Percentiles rank a stretch among this genome's conserved stretches.
Evolutionary conservation across 495 filamentous ascomycete genomes (phyloP).

Genomic region (Penicillium pancosmium): DNA sequence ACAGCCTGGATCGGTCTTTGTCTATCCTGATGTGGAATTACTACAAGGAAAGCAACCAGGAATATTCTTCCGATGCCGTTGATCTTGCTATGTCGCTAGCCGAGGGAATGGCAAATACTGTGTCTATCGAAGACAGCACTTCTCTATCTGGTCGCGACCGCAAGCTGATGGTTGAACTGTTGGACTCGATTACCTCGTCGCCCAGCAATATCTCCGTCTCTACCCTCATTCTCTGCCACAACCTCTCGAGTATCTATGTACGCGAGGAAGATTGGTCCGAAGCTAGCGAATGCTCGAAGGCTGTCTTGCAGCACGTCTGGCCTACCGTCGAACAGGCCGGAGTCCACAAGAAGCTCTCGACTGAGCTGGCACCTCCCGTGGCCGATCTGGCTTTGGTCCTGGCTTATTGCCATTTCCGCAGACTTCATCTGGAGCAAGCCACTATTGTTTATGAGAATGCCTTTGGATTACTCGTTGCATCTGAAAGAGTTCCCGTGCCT

Average conservation of each 20-base stretch:
- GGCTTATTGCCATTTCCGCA: conserved; percentile 44
- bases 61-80: conserved; percentile 36
- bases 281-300: conserved; percentile 35
- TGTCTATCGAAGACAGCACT: conserved; percentile 26
- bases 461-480: conserved; percentile 38
- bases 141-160: conserved; percentile 34
- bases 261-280: conserved; percentile 38
- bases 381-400: conserved; percentile 40
- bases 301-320: conserved; percentile 43
- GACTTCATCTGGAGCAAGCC: conserved; percentile 37
- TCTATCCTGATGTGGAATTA: conserved; percentile 44
- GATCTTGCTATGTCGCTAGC: conserved; percentile 35
- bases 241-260: conserved; percentile 40
- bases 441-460: conserved; percentile 43
- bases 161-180: conserved; percentile 38
- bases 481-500: conserved; percentile 39
- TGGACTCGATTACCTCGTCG: conserved; percentile 41
- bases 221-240: conserved; percentile 40
- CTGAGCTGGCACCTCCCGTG: conserved; percentile 35
- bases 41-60: conserved; percentile 36
- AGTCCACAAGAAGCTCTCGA: conserved; percentile 36
- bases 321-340: conserved; percentile 36
- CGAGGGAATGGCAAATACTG: conserved; percentile 29
- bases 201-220: conserved; percentile 27
- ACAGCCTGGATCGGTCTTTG: conserved; percentile 40